These are phyloP conservation scores for Calonectria montana DNA, from an alignment of 2,329 filamentous ascomycete species.

Conservation along the genomic window DNA sequence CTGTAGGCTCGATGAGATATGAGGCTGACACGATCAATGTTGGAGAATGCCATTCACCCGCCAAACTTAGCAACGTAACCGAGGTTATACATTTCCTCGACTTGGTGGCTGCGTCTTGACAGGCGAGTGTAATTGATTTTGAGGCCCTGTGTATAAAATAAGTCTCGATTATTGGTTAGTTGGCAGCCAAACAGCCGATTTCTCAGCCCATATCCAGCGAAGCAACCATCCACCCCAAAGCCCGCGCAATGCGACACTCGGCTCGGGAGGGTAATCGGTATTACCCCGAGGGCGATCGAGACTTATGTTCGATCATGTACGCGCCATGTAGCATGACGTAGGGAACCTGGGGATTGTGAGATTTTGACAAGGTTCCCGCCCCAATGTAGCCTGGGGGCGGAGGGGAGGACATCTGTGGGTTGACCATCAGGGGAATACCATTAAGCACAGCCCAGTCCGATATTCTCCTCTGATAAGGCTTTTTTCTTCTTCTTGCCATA, in stretches of 20 bases:
- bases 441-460: not conserved
- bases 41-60: not conserved
- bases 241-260: not conserved
- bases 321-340: constrained; percentile 1
- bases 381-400: not conserved
- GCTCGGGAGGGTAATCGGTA: not conserved
- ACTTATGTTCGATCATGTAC: constrained; percentile 1
- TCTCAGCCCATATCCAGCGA: not conserved
- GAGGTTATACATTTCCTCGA: not conserved
- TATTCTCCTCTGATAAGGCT: not conserved
- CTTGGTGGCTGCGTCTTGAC: too few species aligned
- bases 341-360: not conserved
- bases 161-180: not conserved
- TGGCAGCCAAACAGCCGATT: not conserved
- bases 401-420: not conserved
- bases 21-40: not conserved
- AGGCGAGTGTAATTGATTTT: not conserved
- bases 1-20: not conserved
- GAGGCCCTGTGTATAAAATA: not conserved
- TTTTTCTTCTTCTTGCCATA: not conserved
- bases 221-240: not conserved
- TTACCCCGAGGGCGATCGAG: constrained; percentile 4
- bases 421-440: not conserved
- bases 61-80: not conserved
- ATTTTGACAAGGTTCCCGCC: not conserved